A percentile compares a stretch with the other conserved stretches of the same genome.
These are phyloP conservation scores for Aureobasidium mangrovei DNA, from an alignment of 2,329 filamentous ascomycete genomes.

Conservation along the genomic window DNA sequence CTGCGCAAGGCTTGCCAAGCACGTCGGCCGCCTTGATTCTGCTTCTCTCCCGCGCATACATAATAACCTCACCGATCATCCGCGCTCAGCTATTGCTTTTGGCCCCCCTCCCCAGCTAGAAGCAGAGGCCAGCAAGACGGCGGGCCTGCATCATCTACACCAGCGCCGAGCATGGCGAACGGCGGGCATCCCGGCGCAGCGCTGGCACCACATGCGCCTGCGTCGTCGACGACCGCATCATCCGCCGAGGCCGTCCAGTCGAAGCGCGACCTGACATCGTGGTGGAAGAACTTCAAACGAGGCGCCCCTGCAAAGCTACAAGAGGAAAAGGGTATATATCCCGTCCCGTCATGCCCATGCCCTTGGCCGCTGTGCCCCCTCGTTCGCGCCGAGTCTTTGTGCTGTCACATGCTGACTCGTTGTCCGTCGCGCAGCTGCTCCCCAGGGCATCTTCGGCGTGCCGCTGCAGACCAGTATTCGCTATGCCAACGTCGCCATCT, in stretches of 20 bases:
- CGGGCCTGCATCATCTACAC: constrained; percentile 10
- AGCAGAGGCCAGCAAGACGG: constrained; percentile 4
- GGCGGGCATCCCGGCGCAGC: constrained; percentile 22
- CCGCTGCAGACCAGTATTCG: constrained; percentile 89
- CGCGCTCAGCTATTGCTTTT: constrained; percentile 4
- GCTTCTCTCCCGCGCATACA: background rate
- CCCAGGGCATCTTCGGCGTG: constrained; percentile 84
- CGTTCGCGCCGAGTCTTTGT: background rate
- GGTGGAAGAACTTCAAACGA: constrained; percentile 93
- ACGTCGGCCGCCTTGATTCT: background rate
- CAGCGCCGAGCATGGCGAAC: constrained; percentile 26
- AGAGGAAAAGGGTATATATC: constrained; percentile 51
- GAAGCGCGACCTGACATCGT: constrained; percentile 82
- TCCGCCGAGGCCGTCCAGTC: constrained; percentile 62
- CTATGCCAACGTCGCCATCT: constrained; percentile 97
- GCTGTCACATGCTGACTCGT: constrained; percentile 7
- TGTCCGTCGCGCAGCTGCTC: constrained; percentile 21
- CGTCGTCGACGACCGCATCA: constrained; percentile 26
- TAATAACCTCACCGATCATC: background rate
- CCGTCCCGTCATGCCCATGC: background rate
- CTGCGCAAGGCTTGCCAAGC: no score
- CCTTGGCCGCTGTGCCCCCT: background rate
- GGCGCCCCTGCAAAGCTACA: constrained; percentile 50
- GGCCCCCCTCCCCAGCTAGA: background rate
- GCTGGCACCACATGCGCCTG: constrained; percentile 17